Base-by-base conservation (phyloP, 2,329 filamentous ascomycete species). In the Fusarium anguioides region DNA sequence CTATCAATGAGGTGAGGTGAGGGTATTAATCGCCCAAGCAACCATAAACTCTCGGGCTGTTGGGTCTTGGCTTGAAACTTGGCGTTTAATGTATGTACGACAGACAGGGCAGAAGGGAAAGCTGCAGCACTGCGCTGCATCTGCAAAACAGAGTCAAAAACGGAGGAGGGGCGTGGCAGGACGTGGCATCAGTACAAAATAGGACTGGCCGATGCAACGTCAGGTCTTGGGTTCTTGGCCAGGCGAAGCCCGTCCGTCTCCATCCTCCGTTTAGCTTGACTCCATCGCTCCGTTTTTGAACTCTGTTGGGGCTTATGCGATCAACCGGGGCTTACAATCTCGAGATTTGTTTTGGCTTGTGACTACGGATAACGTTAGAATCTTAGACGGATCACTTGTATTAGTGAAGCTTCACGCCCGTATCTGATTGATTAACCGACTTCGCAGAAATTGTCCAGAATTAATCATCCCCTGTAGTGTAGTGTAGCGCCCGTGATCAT, bases 121-220 rank as follows among this genome's bases (percentile, higher is more conserved):
- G 33, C 17, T 36, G 24, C 24, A n/a, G n/a, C n/a, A n/a, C n/a
- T n/a, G n/a, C n/a, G n/a, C 27, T 31, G 18, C 36, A 39, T 20
- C 23, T 14, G 18, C 21, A 26, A 33, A 46, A 27, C 37, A 40
- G 14, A 50, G 40, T 53, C 39, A 33, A 41, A 50, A 64, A 61
- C 58, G 47, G 57, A 62, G 27, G 27, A 47, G 50, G 51, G 46
- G 60, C 7, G 65, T 60, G 57, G 35, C 40, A 49, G 40, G 47
- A 53, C 23, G 26, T 29, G 27, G 27, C 10, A 23, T 37, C 31
- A 37, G 37, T 42, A 33, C 17, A 27, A 11, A 46, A 27, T 35
- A 14, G 60, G 62, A 52, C 56, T 57, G 47, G 41, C 47, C 50
- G 63, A 72, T 72, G 70, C 66, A 72, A 71, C 70, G 21, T 66